Conservation (phyloP, 2,329 filamentous ascomycete genomes). For the Neonectria sp. region DNA sequence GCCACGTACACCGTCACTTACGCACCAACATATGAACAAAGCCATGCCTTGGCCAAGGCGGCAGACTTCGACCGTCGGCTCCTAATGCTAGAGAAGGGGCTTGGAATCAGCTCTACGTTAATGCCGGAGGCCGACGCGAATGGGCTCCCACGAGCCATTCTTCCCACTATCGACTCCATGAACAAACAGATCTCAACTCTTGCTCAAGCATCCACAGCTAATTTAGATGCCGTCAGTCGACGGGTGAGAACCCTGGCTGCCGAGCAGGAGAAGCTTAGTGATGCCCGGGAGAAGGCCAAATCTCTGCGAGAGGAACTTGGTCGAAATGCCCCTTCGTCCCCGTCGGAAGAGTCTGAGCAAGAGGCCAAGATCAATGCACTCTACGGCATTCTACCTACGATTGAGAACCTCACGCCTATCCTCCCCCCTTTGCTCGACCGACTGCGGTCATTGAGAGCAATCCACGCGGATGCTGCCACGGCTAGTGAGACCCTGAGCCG, state of each 20-base stretch:
- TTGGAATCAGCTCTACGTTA: constrained; percentile 82
- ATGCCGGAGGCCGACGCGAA: constrained; percentile 74
- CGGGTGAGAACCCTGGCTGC: constrained; percentile 78
- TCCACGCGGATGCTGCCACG: constrained; percentile 89
- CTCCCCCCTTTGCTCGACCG: constrained; percentile 89
- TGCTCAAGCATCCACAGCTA: constrained; percentile 78
- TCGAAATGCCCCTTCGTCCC: constrained; percentile 59
- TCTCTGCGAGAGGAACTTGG: constrained; percentile 72
- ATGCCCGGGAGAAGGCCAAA: constrained; percentile 74
- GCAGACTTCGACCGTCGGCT: constrained; percentile 91
- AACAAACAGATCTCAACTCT: constrained; percentile 86
- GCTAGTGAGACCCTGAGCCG: constrained; percentile 84
- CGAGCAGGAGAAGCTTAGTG: constrained; percentile 81
- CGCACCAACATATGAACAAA: constrained; percentile 75
- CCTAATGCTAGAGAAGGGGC: constrained; percentile 81
- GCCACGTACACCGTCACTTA: constrained; percentile 77
- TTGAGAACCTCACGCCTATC: constrained; percentile 87
- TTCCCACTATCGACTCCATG: constrained; percentile 85
- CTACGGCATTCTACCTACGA: constrained; percentile 89
- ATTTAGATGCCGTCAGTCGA: constrained; percentile 79
- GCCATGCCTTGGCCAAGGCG: constrained; percentile 81
- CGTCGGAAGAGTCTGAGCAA: constrained; percentile 75
- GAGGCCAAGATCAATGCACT: constrained; percentile 91
- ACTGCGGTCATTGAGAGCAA: constrained; percentile 83
- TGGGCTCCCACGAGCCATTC: constrained; percentile 76